Evolutionary conservation across 208 protist species (phyloP), one percentile per base, ranked within the genome.

Genomic region (Trypanosoma theileri): DNA sequence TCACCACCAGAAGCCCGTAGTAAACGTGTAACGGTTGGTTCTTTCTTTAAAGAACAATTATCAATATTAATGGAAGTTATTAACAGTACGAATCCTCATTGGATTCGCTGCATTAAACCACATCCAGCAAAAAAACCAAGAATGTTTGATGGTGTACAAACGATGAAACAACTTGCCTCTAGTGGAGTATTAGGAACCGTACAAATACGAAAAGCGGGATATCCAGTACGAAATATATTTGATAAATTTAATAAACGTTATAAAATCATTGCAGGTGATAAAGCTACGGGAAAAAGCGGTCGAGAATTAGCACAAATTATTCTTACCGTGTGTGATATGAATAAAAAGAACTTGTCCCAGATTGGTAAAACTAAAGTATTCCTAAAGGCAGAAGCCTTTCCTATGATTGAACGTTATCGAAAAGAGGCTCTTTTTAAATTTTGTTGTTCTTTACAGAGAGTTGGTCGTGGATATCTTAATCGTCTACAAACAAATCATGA

Each of bases 21-120:
- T 50, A 65, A 56, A 51, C 63, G 67, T 16, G 17, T 52, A 24
- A 82, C 76, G 6, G 77, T 85, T 45, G 60, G 71, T 17, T 67
- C 76, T 24, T 66, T 67, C n/a, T 85, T 83, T 42, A 66, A 65
- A 26, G 75, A 65, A n/a, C 75, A 82, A 57, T 40, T 85, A 16
- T 12, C 21, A 1, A 53, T 41, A 17, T 40, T 85, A 0, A 78
- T 82, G 63, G 73, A 67, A n/a, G 14, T 79, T 0, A 82, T 85
- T 41, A 71, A 82, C 19, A 71, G 41, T 24, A 85, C 80, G 0
- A 82, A 74, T 26, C 80, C 80, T 14, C 80, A 85, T 42, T 85
- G 76, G 76, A 85, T 85, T 56, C 68, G 80, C 52, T 82, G 76
- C 46, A 71, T 85, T 24, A 85, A 85, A 31, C 80, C 80, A 24